Conservation (phyloP, 176 grass and related monocot species). For the Bothriochloa decipiens region DNA sequence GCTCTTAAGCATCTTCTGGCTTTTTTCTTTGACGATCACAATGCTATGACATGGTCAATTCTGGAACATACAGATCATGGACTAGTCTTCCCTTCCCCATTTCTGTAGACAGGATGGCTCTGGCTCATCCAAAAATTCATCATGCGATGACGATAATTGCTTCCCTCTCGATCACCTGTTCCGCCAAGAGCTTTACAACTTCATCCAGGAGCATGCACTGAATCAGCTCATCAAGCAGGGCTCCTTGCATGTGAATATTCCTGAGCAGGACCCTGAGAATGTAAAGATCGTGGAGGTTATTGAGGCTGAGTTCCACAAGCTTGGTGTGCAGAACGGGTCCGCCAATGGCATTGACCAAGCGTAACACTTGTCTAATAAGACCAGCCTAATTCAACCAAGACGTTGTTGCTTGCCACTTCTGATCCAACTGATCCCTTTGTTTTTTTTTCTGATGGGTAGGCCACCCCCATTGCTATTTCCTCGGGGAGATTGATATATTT, state of each 20-base stretch:
- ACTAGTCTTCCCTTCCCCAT: conserved; percentile 75
- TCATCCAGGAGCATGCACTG: conserved; percentile 68
- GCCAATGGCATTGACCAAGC: conserved; percentile 29
- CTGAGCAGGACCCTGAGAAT: conserved; percentile 62
- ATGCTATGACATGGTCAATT: conserved; percentile 11
- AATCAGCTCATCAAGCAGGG: conserved; percentile 58
- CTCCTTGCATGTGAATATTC: conserved; percentile 74
- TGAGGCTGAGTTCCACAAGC: conserved; percentile 80
- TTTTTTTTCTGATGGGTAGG: conserved; percentile 31
- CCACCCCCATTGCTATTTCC: conserved; percentile 21
- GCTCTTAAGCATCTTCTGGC: neutral
- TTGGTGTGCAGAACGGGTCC: conserved; percentile 52
- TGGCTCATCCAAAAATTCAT: conserved; percentile 44
- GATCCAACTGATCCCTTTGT: conserved; percentile 39
- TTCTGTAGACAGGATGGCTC: conserved; percentile 75
- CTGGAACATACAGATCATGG: conserved; percentile 75
- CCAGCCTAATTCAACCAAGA: neutral
- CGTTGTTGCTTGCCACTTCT: neutral
- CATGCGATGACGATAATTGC: conserved; percentile 40
- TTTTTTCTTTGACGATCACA: neutral
- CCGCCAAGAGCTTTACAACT: conserved; percentile 83
- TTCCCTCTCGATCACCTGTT: conserved; percentile 77
- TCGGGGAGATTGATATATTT: neutral
- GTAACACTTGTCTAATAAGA: neutral
- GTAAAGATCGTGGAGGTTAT: conserved; percentile 73